A percentile compares a stretch with the other conserved stretches of the same genome.
These are phyloP conservation scores for Venustampulla echinocandica DNA, from an alignment of 495 filamentous ascomycete species.

Conservation along the genomic window DNA sequence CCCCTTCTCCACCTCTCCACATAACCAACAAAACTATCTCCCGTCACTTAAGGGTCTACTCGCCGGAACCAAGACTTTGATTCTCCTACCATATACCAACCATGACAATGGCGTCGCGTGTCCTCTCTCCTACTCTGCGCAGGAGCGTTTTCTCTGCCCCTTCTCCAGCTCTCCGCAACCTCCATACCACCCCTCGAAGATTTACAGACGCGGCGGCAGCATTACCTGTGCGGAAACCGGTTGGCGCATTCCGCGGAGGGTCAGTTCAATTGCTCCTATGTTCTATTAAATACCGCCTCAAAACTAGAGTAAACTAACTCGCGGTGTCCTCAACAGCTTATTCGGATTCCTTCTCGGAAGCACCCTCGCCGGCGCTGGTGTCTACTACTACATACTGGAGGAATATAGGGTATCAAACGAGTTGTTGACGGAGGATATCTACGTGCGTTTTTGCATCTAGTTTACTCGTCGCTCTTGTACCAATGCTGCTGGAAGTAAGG, in stretches of 20 bases:
- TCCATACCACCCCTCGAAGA: conserved; percentile 39
- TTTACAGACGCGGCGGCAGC: conserved; percentile 28
- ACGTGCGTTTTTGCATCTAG: conserved; percentile 51
- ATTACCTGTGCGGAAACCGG: conserved; percentile 66
- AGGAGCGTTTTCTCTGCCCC: conserved; percentile 23
- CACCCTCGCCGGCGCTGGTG: conserved; percentile 63
- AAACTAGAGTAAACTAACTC: not conserved
- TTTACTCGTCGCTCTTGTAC: conserved; percentile 13
- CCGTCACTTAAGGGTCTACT: too few relatives aligned
- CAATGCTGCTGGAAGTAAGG: conserved; percentile 3
- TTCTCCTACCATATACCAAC: conserved; percentile 1
- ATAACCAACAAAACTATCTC: too few relatives aligned
- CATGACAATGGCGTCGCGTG: conserved; percentile 37
- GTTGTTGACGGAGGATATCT: conserved; percentile 90
- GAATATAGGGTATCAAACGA: conserved; percentile 94
- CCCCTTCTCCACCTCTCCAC: too few relatives aligned
- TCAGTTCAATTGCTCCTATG: conserved; percentile 50
- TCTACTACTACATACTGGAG: conserved; percentile 86
- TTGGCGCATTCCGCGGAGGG: conserved; percentile 91
- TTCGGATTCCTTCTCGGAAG: conserved; percentile 91
- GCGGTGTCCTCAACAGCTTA: conserved; percentile 42
- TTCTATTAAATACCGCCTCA: not conserved
- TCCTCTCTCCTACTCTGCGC: conserved; percentile 31
- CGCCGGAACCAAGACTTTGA: too few relatives aligned
- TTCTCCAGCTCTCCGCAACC: conserved; percentile 20